These are phyloP conservation scores for Botrytis medusae DNA, from an alignment of 2,329 filamentous ascomycete genomes.

Conservation along the genomic window DNA sequence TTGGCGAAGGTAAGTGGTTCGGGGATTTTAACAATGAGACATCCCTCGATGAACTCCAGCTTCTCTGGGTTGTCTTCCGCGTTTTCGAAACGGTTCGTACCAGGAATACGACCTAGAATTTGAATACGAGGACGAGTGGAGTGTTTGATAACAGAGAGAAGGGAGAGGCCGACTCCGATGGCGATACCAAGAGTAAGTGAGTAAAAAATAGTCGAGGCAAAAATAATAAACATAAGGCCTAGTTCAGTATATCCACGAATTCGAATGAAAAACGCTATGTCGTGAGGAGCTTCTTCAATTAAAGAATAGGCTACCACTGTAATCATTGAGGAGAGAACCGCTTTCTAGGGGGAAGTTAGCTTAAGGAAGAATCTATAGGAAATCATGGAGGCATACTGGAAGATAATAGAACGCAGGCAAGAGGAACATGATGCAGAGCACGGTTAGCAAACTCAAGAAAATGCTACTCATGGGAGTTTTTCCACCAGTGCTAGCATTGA, in stretches of 20 bases:
- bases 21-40: slow-evolving; percentile 94
- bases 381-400: slow-evolving; percentile 63
- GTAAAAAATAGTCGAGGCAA: slow-evolving; percentile 90
- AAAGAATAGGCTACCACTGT: slow-evolving; percentile 92
- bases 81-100: slow-evolving; percentile 81
- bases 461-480: slow-evolving; percentile 93
- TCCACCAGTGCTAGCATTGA: slow-evolving; percentile 89
- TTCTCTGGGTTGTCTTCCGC: slow-evolving; percentile 71
- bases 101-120: slow-evolving; percentile 86
- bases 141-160: slow-evolving; percentile 87
- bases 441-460: slow-evolving; percentile 77
- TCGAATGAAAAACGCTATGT: slow-evolving; percentile 83
- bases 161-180: slow-evolving; percentile 85
- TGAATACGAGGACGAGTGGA: slow-evolving; percentile 91
- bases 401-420: slow-evolving; percentile 93
- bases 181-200: slow-evolving; percentile 92
- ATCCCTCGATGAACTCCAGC: slow-evolving; percentile 88
- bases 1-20: slow-evolving; percentile 97
- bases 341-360: slow-evolving; percentile 63
- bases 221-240: slow-evolving; percentile 84
- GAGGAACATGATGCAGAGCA: slow-evolving; percentile 77
- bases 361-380: slow-evolving; percentile 5
- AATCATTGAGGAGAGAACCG: slow-evolving; percentile 89
- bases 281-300: slow-evolving; percentile 91
- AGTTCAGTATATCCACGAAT: slow-evolving; percentile 88